phyloP scores from a whole-genome alignment of 352 stramenopile species.

The Lagenidium sp. region DNA sequence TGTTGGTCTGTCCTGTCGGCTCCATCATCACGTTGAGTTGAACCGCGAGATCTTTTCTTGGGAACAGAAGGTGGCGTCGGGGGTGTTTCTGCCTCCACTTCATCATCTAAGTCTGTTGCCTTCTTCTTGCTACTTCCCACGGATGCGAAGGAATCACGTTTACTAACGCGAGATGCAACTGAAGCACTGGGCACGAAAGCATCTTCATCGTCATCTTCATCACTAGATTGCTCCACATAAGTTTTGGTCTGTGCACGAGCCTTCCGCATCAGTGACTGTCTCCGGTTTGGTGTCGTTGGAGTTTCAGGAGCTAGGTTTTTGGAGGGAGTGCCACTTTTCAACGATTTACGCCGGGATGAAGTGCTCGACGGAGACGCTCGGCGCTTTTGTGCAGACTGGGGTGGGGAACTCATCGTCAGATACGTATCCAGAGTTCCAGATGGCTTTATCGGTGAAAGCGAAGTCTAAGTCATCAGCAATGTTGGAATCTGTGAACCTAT shows the following conservation, averaged over 20 bases:
- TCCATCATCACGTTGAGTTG: too few relatives aligned
- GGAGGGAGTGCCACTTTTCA: constrained; percentile 8
- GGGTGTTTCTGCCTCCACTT: too few relatives aligned
- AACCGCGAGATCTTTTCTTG: too few relatives aligned
- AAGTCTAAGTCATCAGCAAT: constrained; percentile 27
- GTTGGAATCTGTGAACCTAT: too few relatives aligned
- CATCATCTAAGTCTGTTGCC: background rate
- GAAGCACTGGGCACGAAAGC: constrained; percentile 20
- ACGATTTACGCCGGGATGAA: constrained; percentile 11
- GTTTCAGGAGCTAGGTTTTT: background rate
- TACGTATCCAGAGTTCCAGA: constrained; percentile 40
- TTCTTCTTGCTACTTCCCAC: too few relatives aligned
- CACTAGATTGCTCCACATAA: constrained; percentile 41
- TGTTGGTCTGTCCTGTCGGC: too few relatives aligned
- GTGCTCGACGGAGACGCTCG: constrained; percentile 18
- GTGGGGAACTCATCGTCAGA: constrained; percentile 51
- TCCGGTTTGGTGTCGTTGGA: constrained; percentile 27
- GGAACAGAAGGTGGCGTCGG: too few relatives aligned
- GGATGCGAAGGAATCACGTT: constrained; percentile 1
- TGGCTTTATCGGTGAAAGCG: constrained; percentile 68
- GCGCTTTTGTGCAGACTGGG: constrained; percentile 42
- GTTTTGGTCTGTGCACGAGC: constrained; percentile 26
- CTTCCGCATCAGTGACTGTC: constrained; percentile 43
- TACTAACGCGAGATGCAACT: constrained; percentile 15
- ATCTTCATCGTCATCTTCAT: constrained; percentile 36